Conservation (phyloP, 805 yeast genomes). For the Barnettozyma salicaria region DNA sequence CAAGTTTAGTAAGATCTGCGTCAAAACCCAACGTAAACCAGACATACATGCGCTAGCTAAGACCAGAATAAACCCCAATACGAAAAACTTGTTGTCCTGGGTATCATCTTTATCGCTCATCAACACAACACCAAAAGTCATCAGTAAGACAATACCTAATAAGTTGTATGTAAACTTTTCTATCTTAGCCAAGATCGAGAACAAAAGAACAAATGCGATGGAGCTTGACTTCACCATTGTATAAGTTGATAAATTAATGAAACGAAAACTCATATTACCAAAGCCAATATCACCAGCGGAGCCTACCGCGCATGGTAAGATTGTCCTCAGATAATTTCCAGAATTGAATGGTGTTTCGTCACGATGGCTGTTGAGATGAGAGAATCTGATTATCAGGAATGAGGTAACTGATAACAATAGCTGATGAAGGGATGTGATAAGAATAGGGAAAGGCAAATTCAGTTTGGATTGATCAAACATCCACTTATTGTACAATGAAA, state of each 20-base stretch:
- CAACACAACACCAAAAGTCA: conserved; percentile 80
- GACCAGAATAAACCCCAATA: conserved; percentile 67
- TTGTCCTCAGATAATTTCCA: conserved; percentile 42
- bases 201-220: conserved; percentile 79
- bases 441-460: conserved; percentile 75
- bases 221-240: conserved; percentile 92
- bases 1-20: conserved; percentile 60
- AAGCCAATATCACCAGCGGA: conserved; percentile 92
- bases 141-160: conserved; percentile 60
- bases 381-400: conserved; percentile 18
- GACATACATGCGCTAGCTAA: conserved; percentile 73
- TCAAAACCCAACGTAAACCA: conserved; percentile 93
- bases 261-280: conserved; percentile 77
- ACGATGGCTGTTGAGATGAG: conserved; percentile 4
- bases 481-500: conserved; percentile 90
- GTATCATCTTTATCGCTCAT: conserved; percentile 58
- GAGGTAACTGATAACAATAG: conserved; percentile 53
- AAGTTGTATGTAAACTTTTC: conserved; percentile 70
- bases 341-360: conserved; percentile 18
- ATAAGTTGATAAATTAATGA: conserved; percentile 75
- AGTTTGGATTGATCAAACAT: conserved; percentile 80
- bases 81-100: conserved; percentile 22
- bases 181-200: conserved; percentile 76
- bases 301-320: conserved; percentile 81
- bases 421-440: conserved; percentile 85